Conservation (phyloP, 768 basidiomycete species). For the Clathrus columnatus region DNA sequence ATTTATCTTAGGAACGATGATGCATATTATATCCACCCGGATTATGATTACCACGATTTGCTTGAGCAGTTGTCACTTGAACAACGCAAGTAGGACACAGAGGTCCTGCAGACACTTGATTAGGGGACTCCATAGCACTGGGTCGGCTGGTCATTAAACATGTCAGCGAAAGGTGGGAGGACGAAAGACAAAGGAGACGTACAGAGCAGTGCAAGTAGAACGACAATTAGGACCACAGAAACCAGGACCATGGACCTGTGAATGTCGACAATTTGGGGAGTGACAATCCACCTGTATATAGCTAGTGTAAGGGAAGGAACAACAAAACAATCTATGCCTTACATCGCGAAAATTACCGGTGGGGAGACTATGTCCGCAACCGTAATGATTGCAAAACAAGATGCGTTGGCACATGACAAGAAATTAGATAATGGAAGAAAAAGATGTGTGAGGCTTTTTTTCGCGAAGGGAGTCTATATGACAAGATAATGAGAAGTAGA, state of each 20-base stretch:
- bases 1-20: not conserved
- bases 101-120: not conserved
- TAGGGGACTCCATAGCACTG: not conserved
- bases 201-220: constrained; percentile 5
- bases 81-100: constrained; percentile 8
- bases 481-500: not conserved
- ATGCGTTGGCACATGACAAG: constrained; percentile 5
- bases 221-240: not conserved
- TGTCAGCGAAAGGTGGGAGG: not conserved
- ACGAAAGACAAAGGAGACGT: not conserved
- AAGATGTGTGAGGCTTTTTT: not conserved
- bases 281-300: constrained; percentile 1
- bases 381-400: not conserved
- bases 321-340: not conserved
- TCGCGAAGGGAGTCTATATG: not conserved
- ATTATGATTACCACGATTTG: constrained; percentile 5
- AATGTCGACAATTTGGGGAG: constrained; percentile 1
- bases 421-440: not conserved
- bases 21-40: not conserved
- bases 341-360: not conserved
- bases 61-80: not conserved
- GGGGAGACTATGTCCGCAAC: constrained; percentile 1
- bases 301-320: not conserved
- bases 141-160: not conserved
- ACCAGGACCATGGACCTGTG: not conserved